Evolutionary conservation across 768 basidiomycete genomes (phyloP).

Genomic region (Gloeopeniophorella convolvens): DNA sequence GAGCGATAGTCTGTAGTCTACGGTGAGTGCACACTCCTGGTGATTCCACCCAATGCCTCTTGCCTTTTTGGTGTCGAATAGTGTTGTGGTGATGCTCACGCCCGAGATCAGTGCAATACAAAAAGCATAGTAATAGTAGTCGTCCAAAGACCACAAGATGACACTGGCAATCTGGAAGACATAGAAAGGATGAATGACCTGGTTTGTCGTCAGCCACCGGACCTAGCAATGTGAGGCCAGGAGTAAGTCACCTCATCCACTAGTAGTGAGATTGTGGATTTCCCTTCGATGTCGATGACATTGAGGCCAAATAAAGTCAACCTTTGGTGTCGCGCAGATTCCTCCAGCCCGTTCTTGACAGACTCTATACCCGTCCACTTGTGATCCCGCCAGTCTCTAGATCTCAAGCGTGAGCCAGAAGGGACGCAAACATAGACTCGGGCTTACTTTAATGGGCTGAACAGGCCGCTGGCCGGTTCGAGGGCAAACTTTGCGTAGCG

Average conservation of each 20-base stretch:
- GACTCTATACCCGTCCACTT: constrained; percentile 56
- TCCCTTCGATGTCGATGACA: constrained; percentile 84
- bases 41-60: constrained; percentile 12
- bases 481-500: constrained; percentile 88
- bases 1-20: constrained; percentile 62
- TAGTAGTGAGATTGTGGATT: constrained; percentile 68
- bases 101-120: constrained; percentile 91
- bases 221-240: neutral
- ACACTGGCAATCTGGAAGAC: constrained; percentile 97
- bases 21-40: neutral
- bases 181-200: constrained; percentile 97
- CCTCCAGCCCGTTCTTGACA: constrained; percentile 60
- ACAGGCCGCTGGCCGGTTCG: constrained; percentile 78
- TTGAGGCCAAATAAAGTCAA: constrained; percentile 75
- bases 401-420: neutral
- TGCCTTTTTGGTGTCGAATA: constrained; percentile 90
- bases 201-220: neutral
- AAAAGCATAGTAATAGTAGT: constrained; percentile 97
- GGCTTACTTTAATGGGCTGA: constrained; percentile 66
- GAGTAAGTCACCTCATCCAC: constrained; percentile 72
- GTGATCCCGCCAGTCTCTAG: constrained; percentile 87
- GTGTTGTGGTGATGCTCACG: constrained; percentile 75
- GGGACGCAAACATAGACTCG: neutral
- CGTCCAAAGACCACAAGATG: constrained; percentile 87
- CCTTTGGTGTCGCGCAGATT: constrained; percentile 54